Conservation (phyloP, 2,329 filamentous ascomycete genomes). For the Elsinoe arachidis region DNA sequence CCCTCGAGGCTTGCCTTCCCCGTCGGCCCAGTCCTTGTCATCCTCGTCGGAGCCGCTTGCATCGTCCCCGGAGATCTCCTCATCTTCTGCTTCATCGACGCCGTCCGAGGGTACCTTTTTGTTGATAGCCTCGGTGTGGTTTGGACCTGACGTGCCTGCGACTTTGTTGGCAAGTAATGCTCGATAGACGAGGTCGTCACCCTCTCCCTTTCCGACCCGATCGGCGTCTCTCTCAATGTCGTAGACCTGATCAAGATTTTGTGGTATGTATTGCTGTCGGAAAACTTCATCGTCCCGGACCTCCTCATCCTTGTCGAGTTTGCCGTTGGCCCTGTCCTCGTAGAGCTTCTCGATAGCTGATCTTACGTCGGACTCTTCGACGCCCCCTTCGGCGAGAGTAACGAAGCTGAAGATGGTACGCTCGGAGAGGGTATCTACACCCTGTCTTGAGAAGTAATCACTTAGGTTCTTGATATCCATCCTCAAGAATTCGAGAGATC, state of each 20-base stretch:
- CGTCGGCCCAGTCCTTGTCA: constrained; percentile 37
- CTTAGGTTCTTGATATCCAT: constrained; percentile 98
- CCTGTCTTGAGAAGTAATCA: constrained; percentile 83
- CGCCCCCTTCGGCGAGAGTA: constrained; percentile 51
- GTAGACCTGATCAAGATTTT: constrained; percentile 91
- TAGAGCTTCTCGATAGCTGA: constrained; percentile 60
- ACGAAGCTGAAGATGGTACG: constrained; percentile 78
- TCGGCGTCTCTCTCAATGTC: constrained; percentile 87
- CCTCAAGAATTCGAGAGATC: constrained; percentile 82
- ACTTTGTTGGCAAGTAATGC: constrained; percentile 69
- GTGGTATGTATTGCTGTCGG: constrained; percentile 90
- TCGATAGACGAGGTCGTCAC: constrained; percentile 72
- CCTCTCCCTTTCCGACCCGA: constrained; percentile 63
- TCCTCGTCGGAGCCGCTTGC: constrained; percentile 21
- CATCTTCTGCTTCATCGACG: neutral
- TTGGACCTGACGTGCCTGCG: constrained; percentile 22
- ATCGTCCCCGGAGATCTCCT: constrained; percentile 20
- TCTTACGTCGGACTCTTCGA: constrained; percentile 53
- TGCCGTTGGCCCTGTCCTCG: constrained; percentile 43
- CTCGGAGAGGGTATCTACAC: constrained; percentile 72
- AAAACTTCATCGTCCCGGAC: constrained; percentile 88
- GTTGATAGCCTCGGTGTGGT: neutral
- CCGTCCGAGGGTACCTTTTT: neutral
- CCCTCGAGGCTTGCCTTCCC: constrained; percentile 62
- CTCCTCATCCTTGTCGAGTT: constrained; percentile 47